Evolutionary conservation across 208 protist genomes (phyloP), one percentile per base, ranked within the genome.

Genomic region (Kentomonas sorsogonicus): DNA sequence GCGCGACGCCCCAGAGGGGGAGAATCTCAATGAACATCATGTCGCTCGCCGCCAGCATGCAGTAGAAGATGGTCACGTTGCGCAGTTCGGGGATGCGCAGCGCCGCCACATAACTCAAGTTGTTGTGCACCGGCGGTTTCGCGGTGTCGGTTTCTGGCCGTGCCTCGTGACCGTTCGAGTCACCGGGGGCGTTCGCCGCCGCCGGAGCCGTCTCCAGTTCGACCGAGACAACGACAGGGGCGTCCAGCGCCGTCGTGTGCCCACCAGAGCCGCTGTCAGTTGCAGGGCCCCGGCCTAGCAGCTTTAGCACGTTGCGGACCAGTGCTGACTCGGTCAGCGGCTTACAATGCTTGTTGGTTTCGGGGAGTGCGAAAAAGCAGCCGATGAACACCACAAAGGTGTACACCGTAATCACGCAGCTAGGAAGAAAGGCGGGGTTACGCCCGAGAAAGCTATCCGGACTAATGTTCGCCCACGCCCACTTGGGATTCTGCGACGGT

Each of bases 371-470:
- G 23, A 82, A 15, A 5, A 65, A 45, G 43, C 71, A 72, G 25
- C 79, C 55, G 20, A 74, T 36, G 3, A 83, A 65, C 1, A 76
- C 66, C 43, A 84, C 61, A 5, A 77, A 29, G 41, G 66, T 84
- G 63, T 94, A 94, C 15, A 64, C 0, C 3, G 66, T 53, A 10
- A 79, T 83, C 6, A 88, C 58, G 9, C 66, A 27, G 38, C 77
- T 77, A 0, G 86, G 82, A n/a, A 93, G 67, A 48, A 90, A 82
- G 27, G 86, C 86, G 27, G 86, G 86, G 58, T 84, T 57, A 25
- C 46, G 36, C 10, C 38, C 62, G 1, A 82, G 30, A 54, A 90
- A 83, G 48, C 68, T 46, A 2, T 56, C 55, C 31, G 55, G 6
- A 16, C 25, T 69, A 6, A 83, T 51, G 51, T 48, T 36, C 25